Evolutionary conservation across 2,329 filamentous ascomycete genomes (phyloP).

Genomic region (Pseudodiploospora longispora): DNA sequence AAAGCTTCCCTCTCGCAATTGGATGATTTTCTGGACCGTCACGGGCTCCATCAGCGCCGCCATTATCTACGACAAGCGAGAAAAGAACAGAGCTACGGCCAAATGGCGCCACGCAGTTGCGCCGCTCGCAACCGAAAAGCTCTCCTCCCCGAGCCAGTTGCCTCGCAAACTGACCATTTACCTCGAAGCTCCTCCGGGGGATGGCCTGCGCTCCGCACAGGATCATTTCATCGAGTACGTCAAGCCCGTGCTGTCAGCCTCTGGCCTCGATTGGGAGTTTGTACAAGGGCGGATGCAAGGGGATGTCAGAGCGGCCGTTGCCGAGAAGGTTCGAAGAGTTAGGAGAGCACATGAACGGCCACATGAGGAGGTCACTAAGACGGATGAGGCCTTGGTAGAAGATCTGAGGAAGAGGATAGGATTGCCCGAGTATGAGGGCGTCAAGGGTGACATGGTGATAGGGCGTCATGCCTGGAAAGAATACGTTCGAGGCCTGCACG

Average conservation of each 20-base stretch:
- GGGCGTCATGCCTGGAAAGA: constrained; percentile 96
- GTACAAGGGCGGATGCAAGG: constrained; percentile 86
- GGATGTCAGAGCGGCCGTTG: constrained; percentile 80
- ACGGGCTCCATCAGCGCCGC: constrained; percentile 70
- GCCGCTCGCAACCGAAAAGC: constrained; percentile 69
- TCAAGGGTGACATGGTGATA: constrained; percentile 78
- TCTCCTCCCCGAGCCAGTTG: constrained; percentile 60
- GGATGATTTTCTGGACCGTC: constrained; percentile 88
- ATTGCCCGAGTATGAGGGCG: constrained; percentile 62
- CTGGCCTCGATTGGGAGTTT: constrained; percentile 92
- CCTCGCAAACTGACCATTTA: constrained; percentile 81
- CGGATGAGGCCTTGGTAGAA: constrained; percentile 48
- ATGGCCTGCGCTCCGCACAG: constrained; percentile 74
- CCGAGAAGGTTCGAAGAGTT: constrained; percentile 73
- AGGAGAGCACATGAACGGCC: constrained; percentile 50
- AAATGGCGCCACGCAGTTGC: constrained; percentile 84
- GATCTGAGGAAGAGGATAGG: constrained; percentile 57
- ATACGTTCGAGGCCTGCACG: constrained; percentile 85
- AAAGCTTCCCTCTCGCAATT: constrained; percentile 89
- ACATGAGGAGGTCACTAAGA: constrained; percentile 39
- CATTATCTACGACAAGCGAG: constrained; percentile 83
- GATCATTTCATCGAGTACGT: constrained; percentile 95
- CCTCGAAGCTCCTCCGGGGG: constrained; percentile 76
- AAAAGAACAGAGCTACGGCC: constrained; percentile 76
- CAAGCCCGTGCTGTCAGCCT: constrained; percentile 84